Conservation (phyloP, 2,329 filamentous ascomycete genomes). For the Metarhizium robertsii region DNA sequence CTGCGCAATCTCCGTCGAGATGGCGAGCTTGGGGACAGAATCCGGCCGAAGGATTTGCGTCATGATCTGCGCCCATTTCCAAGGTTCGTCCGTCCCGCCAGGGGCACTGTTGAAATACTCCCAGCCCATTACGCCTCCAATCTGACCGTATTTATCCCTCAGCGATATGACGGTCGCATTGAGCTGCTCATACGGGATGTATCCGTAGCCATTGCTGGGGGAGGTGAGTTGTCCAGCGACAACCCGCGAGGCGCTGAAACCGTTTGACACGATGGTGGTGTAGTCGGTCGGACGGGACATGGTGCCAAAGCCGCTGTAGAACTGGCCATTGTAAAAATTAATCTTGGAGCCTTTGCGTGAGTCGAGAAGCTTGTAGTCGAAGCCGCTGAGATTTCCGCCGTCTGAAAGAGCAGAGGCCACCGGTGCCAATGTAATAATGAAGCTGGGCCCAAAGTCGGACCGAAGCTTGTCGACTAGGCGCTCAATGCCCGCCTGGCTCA, state of each 20-base stretch:
- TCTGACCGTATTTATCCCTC: slow-evolving; percentile 45
- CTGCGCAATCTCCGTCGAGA: slow-evolving; percentile 7
- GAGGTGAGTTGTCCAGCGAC: slow-evolving; percentile 73
- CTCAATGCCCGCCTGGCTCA: slow-evolving; percentile 55
- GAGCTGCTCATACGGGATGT: slow-evolving; percentile 34
- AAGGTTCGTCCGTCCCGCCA: slow-evolving; percentile 48
- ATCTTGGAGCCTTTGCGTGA: slow-evolving; percentile 51
- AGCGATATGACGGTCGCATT: slow-evolving; percentile 30
- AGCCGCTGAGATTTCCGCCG: slow-evolving; percentile 60
- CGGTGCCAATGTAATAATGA: slow-evolving; percentile 70
- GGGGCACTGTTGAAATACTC: slow-evolving; percentile 67
- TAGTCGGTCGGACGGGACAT: slow-evolving; percentile 31
- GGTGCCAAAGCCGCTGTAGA: slow-evolving; percentile 77
- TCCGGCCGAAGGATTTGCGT: slow-evolving; percentile 18
- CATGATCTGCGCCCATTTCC: slow-evolving; percentile 59
- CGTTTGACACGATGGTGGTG: slow-evolving; percentile 40
- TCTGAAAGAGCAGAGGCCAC: slow-evolving; percentile 60
- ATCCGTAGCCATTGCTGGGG: slow-evolving; percentile 52
- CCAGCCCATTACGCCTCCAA: slow-evolving; percentile 86
- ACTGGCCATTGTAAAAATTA: slow-evolving; percentile 78
- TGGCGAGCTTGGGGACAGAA: slow-evolving; percentile 7
- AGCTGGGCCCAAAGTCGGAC: slow-evolving; percentile 55
- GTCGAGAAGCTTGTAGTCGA: slow-evolving; percentile 66
- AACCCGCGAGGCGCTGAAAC: slow-evolving; percentile 62
- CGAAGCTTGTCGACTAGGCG: slow-evolving; percentile 57